These are phyloP conservation scores for Olyra latifolia DNA, from an alignment of 176 grass and related monocot species.

Conservation along the genomic window DNA sequence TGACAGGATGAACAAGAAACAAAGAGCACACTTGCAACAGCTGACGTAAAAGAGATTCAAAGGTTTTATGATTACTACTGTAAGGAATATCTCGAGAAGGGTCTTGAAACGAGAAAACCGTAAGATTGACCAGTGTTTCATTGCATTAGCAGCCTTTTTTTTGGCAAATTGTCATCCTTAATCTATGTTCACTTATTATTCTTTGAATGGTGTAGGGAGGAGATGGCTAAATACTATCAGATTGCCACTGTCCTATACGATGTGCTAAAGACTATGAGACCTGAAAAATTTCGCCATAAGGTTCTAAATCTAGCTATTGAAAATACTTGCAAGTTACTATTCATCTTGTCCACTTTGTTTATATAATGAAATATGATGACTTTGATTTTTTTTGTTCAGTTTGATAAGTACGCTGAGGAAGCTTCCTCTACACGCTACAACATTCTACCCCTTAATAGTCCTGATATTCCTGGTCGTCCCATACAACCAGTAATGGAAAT, in stretches of 20 bases:
- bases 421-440: conserved; percentile 77
- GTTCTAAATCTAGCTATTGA: conserved; percentile 32
- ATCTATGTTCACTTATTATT: conserved; percentile 28
- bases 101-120: conserved; percentile 40
- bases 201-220: conserved; percentile 50
- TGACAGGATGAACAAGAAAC: conserved; percentile 72
- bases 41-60: conserved; percentile 76
- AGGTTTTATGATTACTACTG: conserved; percentile 66
- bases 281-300: conserved; percentile 31
- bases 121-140: conserved; percentile 40
- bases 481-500: conserved; percentile 79
- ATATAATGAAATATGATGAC: conserved; percentile 15
- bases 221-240: conserved; percentile 75
- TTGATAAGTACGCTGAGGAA: conserved; percentile 54
- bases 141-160: background rate
- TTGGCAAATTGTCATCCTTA: conserved; percentile 20
- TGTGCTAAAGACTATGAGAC: conserved; percentile 72
- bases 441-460: conserved; percentile 91
- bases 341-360: background rate
- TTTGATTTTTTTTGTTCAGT: conserved; percentile 39
- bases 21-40: conserved; percentile 24
- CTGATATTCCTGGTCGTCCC: conserved; percentile 48
- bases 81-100: conserved; percentile 49
- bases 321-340: background rate
- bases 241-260: conserved; percentile 82